These are phyloP conservation scores for Eleusine coracana DNA, from an alignment of 176 grass and related monocot genomes.

Conservation along the genomic window DNA sequence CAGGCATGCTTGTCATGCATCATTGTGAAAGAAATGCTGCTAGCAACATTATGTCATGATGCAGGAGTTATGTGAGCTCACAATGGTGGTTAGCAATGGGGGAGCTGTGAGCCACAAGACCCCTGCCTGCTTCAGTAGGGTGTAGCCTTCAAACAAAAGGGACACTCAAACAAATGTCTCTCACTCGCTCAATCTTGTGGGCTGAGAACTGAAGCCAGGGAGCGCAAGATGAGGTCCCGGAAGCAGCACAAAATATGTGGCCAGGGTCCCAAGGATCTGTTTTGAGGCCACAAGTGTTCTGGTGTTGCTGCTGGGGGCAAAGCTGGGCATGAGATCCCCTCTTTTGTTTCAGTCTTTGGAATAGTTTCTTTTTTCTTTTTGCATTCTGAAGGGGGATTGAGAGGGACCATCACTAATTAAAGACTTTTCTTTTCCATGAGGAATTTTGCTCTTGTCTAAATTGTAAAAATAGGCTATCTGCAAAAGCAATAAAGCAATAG, in stretches of 20 bases:
- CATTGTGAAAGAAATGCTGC: conserved; percentile 1
- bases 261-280: conserved; percentile 41
- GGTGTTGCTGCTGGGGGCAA: not conserved
- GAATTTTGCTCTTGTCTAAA: not conserved
- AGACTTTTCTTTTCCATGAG: not conserved
- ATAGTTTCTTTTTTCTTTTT: not conserved
- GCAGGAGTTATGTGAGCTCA: conserved; percentile 19
- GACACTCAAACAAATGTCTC: not conserved
- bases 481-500: too few species aligned
- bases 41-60: not conserved
- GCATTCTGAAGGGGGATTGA: not conserved
- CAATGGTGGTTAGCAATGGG: conserved; percentile 12
- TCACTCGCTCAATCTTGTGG: conserved; percentile 17
- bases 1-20: not conserved
- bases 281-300: conserved; percentile 35
- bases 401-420: not conserved
- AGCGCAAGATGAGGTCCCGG: conserved; percentile 5
- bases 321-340: conserved; percentile 15
- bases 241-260: conserved; percentile 37
- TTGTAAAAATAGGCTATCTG: not conserved
- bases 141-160: conserved; percentile 5
- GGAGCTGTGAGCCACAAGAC: conserved; percentile 28
- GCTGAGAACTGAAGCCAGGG: not conserved
- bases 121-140: not conserved
- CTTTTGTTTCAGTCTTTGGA: not conserved